Conservation (phyloP, 2,329 filamentous ascomycete species). For the Lojkania enalia region DNA sequence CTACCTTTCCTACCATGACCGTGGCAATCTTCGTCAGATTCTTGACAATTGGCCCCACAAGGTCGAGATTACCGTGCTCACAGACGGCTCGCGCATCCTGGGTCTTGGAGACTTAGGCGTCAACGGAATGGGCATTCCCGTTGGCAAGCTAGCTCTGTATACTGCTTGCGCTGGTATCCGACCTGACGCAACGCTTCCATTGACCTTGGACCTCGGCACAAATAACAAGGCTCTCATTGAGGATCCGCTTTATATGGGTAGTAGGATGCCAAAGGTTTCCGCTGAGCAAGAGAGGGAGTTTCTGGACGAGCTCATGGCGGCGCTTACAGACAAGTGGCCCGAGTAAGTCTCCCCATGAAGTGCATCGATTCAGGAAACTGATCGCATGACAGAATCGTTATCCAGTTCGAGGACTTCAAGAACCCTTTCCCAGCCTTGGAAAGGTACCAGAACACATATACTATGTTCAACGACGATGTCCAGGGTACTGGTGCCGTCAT, state of each 20-base stretch:
- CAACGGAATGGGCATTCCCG: slow-evolving; percentile 96
- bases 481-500: slow-evolving; percentile 97
- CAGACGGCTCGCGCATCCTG: slow-evolving; percentile 89
- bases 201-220: slow-evolving; percentile 66
- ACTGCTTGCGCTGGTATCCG: slow-evolving; percentile 93
- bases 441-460: slow-evolving; percentile 84
- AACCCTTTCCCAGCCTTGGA: slow-evolving; percentile 94
- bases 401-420: slow-evolving; percentile 98
- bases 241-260: slow-evolving; percentile 89
- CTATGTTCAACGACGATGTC: slow-evolving; percentile 98
- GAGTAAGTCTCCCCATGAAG: slow-evolving; percentile 51
- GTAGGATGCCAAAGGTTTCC: slow-evolving; percentile 78
- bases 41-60: slow-evolving; percentile 92
- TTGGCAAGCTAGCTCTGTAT: slow-evolving; percentile 95
- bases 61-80: slow-evolving; percentile 95
- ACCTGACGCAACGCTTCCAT: slow-evolving; percentile 67
- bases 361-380: slow-evolving; percentile 26
- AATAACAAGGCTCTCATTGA: slow-evolving; percentile 66
- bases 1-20: slow-evolving; percentile 95
- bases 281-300: slow-evolving; percentile 83
- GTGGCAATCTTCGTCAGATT: slow-evolving; percentile 84
- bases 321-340: slow-evolving; percentile 76
- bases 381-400: slow-evolving; percentile 61
- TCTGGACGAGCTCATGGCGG: slow-evolving; percentile 96
- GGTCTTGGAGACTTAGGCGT: slow-evolving; percentile 94